Evolutionary conservation across 805 yeast genomes (phyloP), one percentile per base, ranked within the genome.

Genomic region (Nakazawaea pomicola): DNA sequence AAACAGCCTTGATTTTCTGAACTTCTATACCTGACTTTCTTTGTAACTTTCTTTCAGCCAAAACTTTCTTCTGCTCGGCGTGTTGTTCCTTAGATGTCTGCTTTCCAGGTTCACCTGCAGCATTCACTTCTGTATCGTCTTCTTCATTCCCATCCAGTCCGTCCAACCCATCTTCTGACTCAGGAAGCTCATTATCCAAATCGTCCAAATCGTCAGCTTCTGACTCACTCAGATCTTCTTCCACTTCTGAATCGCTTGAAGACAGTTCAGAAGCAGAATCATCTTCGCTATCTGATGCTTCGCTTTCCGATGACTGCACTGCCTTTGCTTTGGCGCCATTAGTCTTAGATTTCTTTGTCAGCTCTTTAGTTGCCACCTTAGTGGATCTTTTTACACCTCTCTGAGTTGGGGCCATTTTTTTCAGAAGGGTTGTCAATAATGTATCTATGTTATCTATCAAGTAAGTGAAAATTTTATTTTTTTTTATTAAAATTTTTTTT

Each of bases 21-120:
- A 91, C 89, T 62, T 83, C 86, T 28, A 66, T 65, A 53, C 97
- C 98, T n/a, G 93, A 75, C 57, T 83, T 86, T 67, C 96, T 80
- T 57, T 80, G 78, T 49, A 87, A 67, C 62, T 90, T 91, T 64
- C 99, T 79, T 58, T 90, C 96, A 44, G 78, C 76, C 29, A 83
- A 69, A 29, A 81, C 57, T 53, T 79, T 79, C 60, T 81, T 81
- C 64, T 91, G 96, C 58, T 87, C 96, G 21, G 80, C 80, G 57
- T 87, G 95, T 51, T 76, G 78, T 56, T 81, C 88, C 41, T 68
- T 75, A 0, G 86, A 75, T 1, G 76, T 38, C 47, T 72, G 67
- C 54, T 72, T 71, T 48, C 70, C 64, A 9, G 46, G 49, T 24
- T 58, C 56, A 5, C 41, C 61, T 12, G 55, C 58, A 5, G 52